These are phyloP conservation scores for Boletus fagicola DNA, from an alignment of 768 basidiomycete species.

Conservation along the genomic window DNA sequence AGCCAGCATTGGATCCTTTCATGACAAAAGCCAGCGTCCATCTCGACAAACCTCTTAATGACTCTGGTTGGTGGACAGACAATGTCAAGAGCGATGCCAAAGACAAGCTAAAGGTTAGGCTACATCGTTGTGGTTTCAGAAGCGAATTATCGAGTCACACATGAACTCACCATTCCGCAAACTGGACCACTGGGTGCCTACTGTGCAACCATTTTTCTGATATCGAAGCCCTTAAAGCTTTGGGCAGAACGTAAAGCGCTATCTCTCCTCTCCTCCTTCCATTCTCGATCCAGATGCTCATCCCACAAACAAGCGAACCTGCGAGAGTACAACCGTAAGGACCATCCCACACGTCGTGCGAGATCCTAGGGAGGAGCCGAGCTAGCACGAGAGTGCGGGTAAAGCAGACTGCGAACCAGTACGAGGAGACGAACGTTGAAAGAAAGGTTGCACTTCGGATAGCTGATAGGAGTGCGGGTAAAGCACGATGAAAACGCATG, in stretches of 20 bases:
- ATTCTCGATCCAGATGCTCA: conserved; percentile 78
- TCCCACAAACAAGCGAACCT: conserved; percentile 68
- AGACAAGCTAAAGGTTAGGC: conserved; percentile 59
- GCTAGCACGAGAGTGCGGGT: conserved; percentile 66
- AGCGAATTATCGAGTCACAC: neutral
- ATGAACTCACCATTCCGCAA: conserved; percentile 53
- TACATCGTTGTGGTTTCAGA: conserved; percentile 29
- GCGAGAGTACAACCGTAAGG: conserved; percentile 65
- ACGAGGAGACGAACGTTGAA: conserved; percentile 66
- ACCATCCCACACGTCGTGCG: conserved; percentile 80
- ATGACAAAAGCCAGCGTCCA: conserved; percentile 70
- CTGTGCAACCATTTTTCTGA: conserved; percentile 52
- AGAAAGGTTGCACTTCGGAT: conserved; percentile 71
- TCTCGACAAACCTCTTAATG: conserved; percentile 68
- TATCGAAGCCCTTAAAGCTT: conserved; percentile 63
- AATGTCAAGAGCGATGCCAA: conserved; percentile 64
- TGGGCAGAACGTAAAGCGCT: conserved; percentile 74
- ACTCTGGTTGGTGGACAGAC: conserved; percentile 57
- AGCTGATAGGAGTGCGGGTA: conserved; percentile 47
- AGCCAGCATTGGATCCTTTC: conserved; percentile 54
- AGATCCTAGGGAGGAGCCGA: conserved; percentile 59
- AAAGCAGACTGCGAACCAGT: conserved; percentile 69
- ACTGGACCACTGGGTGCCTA: conserved; percentile 37
- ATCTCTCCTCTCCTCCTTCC: conserved; percentile 73
- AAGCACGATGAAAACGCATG: conserved; percentile 41